Conservation (phyloP, 2,329 filamentous ascomycete species). For the Sclerotinia subarctica region DNA sequence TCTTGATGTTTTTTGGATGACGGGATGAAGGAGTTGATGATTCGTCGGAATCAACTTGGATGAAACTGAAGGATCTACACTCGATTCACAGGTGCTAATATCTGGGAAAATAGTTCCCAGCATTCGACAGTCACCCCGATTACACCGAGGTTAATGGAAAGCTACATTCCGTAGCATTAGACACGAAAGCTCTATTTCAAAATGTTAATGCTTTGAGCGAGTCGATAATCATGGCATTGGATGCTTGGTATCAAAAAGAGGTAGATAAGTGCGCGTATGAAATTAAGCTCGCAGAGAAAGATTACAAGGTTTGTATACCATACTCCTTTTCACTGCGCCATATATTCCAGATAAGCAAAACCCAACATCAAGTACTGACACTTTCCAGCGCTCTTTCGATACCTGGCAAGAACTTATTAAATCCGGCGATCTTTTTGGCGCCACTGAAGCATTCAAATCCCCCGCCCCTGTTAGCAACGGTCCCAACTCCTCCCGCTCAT, state of each 20-base stretch:
- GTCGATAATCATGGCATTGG: slow-evolving; percentile 17
- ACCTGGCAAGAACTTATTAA: slow-evolving; percentile 21
- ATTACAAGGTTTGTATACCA: slow-evolving; percentile 15
- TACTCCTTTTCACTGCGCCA: no score
- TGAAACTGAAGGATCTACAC: neutral
- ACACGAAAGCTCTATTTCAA: slow-evolving; percentile 20
- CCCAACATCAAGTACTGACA: neutral
- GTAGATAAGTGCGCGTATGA: slow-evolving; percentile 17
- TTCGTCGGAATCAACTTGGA: neutral
- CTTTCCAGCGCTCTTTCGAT: slow-evolving; percentile 14
- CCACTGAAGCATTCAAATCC: slow-evolving; percentile 18
- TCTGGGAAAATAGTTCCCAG: slow-evolving; percentile 8
- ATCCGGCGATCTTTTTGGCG: slow-evolving; percentile 18
- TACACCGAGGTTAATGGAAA: slow-evolving; percentile 22
- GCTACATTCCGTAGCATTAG: slow-evolving; percentile 13
- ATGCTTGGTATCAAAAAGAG: slow-evolving; percentile 21
- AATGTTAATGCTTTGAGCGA: slow-evolving; percentile 19
- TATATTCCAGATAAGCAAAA: neutral
- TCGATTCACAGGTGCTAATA: neutral
- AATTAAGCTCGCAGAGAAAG: slow-evolving; percentile 19
- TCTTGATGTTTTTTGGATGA: neutral
- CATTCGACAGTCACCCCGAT: slow-evolving; percentile 22
- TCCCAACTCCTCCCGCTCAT: slow-evolving; percentile 9
- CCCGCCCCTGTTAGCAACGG: neutral
- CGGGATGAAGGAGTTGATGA: neutral